Evolutionary conservation across 768 basidiomycete species (phyloP).

Genomic region (Suillus decipiens): DNA sequence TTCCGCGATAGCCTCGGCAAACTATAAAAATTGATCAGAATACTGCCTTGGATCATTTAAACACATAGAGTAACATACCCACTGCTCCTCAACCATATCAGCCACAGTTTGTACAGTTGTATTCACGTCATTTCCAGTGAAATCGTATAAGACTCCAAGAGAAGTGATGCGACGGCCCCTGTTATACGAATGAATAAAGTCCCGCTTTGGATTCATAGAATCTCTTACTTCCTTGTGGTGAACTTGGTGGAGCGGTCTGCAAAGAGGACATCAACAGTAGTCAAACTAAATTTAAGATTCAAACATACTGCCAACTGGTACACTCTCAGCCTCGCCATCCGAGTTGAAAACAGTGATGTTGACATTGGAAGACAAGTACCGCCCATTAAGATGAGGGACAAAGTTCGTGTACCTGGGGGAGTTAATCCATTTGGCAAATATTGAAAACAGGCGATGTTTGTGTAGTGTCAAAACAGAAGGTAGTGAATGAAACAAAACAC

Average conservation of each 20-base stretch:
- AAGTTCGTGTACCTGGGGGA: conserved; percentile 60
- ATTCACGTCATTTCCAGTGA: conserved; percentile 66
- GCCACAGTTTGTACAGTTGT: conserved; percentile 75
- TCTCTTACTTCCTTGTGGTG: conserved; percentile 63
- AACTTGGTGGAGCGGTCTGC: conserved; percentile 69
- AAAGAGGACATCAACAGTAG: conserved; percentile 31
- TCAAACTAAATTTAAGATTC: not conserved
- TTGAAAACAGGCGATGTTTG: not conserved
- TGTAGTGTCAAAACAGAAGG: not conserved
- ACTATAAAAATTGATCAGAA: conserved; percentile 43
- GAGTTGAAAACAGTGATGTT: conserved; percentile 71
- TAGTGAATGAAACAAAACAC: not conserved
- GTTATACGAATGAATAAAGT: not conserved
- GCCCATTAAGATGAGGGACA: conserved; percentile 61
- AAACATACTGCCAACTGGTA: conserved; percentile 46
- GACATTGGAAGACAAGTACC: conserved; percentile 83
- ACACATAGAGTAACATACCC: conserved; percentile 47
- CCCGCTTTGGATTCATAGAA: not conserved
- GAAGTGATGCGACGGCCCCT: conserved; percentile 76
- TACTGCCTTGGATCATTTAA: not conserved
- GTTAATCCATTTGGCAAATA: not conserved
- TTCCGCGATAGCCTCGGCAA: conserved; percentile 73
- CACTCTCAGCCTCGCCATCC: conserved; percentile 35
- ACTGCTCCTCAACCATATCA: conserved; percentile 77
- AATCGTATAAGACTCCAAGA: conserved; percentile 79